These are phyloP conservation scores for Suillus ampliporus DNA, from an alignment of 768 basidiomycete genomes.

Conservation along the genomic window DNA sequence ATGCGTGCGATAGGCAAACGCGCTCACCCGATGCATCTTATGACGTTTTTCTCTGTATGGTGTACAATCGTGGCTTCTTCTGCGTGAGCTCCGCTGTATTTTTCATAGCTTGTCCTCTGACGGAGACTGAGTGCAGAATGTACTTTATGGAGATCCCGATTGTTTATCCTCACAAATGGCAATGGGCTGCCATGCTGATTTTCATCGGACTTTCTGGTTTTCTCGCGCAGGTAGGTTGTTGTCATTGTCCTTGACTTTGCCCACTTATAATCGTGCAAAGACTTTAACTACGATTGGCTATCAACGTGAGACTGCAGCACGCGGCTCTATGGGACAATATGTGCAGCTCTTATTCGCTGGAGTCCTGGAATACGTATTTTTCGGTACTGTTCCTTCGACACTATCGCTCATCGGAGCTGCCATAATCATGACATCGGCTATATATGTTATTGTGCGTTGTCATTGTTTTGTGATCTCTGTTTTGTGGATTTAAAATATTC, in stretches of 20 bases:
- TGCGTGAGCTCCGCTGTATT: conserved; percentile 14
- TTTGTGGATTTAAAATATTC: background rate
- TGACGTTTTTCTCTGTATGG: conserved; percentile 67
- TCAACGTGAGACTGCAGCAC: conserved; percentile 66
- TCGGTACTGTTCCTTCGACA: conserved; percentile 60
- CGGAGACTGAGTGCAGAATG: conserved; percentile 19
- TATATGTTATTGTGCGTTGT: conserved; percentile 10
- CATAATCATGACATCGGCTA: conserved; percentile 49
- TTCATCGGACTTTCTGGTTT: conserved; percentile 23
- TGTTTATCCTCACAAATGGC: conserved; percentile 26
- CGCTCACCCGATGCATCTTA: conserved; percentile 75
- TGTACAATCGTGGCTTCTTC: conserved; percentile 43
- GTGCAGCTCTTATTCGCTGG: conserved; percentile 70
- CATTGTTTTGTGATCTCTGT: background rate
- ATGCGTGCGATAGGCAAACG: conserved; percentile 76
- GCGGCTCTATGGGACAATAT: conserved; percentile 68
- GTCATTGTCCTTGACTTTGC: background rate
- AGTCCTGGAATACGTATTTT: conserved; percentile 67
- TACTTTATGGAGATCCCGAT: conserved; percentile 4
- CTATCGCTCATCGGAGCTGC: conserved; percentile 66
- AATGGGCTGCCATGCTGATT: conserved; percentile 21
- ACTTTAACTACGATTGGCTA: conserved; percentile 65
- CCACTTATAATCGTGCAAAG: conserved; percentile 28
- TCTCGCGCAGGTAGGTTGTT: conserved; percentile 21
- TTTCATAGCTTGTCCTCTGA: background rate